A percentile compares a stretch with the other conserved stretches of the same genome.
Evolutionary conservation across 179 eudicot genomes (phyloP).

Genomic region (Beta corolliflora): DNA sequence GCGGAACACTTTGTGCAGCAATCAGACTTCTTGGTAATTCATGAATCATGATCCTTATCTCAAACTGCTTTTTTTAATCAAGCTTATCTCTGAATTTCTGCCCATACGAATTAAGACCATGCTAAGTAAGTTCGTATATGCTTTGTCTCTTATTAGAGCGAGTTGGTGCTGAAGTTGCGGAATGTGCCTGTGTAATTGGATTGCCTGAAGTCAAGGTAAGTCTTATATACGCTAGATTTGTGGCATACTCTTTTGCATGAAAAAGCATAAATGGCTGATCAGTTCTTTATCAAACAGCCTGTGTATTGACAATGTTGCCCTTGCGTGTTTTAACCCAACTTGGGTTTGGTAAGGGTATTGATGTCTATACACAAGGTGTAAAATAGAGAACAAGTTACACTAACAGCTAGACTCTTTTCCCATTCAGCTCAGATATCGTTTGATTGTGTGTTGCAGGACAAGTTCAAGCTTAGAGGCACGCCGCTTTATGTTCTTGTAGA

Average conservation of each 20-base stretch:
- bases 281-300: too few relatives aligned
- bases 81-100: background rate
- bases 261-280: too few relatives aligned
- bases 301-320: too few relatives aligned
- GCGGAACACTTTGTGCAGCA: constrained; percentile 83
- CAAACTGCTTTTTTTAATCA: too few relatives aligned
- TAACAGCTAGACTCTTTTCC: background rate
- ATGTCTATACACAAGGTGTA: too few relatives aligned
- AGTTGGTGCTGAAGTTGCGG: constrained; percentile 65
- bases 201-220: constrained; percentile 77
- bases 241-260: background rate
- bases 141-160: constrained; percentile 44
- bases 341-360: too few relatives aligned
- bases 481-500: constrained; percentile 72
- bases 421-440: background rate
- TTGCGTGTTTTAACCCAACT: too few relatives aligned
- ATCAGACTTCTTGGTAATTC: constrained; percentile 63
- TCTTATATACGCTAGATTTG: background rate
- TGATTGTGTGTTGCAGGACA: constrained; percentile 46
- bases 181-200: constrained; percentile 87
- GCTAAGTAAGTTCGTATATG: background rate
- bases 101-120: background rate
- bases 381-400: too few relatives aligned
- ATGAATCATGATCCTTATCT: background rate
- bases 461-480: constrained; percentile 55